phyloP scores from a whole-genome alignment of 2,329 filamentous ascomycete genomes.

The Nakataea oryzae region DNA sequence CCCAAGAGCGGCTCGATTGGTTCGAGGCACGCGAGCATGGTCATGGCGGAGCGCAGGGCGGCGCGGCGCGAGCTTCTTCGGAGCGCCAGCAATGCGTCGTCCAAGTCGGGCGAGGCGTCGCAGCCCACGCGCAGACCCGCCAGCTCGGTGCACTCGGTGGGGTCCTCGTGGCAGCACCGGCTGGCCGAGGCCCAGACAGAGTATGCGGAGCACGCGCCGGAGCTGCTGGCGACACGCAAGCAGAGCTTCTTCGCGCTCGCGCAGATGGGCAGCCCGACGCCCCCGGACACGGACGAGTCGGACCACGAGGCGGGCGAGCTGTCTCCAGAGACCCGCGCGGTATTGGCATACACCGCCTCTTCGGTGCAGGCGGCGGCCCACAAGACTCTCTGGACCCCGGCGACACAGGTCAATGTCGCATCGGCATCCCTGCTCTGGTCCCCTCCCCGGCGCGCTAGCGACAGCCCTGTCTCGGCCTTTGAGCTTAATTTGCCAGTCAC shows the following conservation, averaged over 20 bases:
- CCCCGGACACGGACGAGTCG: slow-evolving; percentile 41
- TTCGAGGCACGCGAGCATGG: not conserved
- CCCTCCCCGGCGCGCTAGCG: slow-evolving; percentile 5
- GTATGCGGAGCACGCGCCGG: slow-evolving; percentile 29
- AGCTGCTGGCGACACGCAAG: slow-evolving; percentile 23
- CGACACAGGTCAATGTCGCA: slow-evolving; percentile 1
- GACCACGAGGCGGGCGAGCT: slow-evolving; percentile 13
- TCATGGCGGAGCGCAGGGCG: slow-evolving; percentile 23
- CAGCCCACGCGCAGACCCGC: slow-evolving; percentile 10
- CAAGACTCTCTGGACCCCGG: slow-evolving; percentile 17
- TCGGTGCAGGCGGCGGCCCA: not conserved
- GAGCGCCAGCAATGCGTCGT: slow-evolving; percentile 13
- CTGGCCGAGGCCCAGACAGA: slow-evolving; percentile 34
- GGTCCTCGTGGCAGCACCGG: slow-evolving; percentile 31
- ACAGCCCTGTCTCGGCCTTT: not conserved
- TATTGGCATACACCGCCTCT: slow-evolving; percentile 2
- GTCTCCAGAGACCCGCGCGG: not conserved
- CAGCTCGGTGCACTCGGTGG: slow-evolving; percentile 16
- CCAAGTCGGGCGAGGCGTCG: slow-evolving; percentile 15
- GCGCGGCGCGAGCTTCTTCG: slow-evolving; percentile 26
- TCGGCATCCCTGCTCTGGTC: slow-evolving; percentile 15
- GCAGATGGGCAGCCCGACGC: slow-evolving; percentile 40
- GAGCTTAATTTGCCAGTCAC: not conserved
- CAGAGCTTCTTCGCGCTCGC: slow-evolving; percentile 28
- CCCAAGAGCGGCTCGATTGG: not conserved